Conservation (phyloP, 345 rosid species). For the Brassica napus region DNA sequence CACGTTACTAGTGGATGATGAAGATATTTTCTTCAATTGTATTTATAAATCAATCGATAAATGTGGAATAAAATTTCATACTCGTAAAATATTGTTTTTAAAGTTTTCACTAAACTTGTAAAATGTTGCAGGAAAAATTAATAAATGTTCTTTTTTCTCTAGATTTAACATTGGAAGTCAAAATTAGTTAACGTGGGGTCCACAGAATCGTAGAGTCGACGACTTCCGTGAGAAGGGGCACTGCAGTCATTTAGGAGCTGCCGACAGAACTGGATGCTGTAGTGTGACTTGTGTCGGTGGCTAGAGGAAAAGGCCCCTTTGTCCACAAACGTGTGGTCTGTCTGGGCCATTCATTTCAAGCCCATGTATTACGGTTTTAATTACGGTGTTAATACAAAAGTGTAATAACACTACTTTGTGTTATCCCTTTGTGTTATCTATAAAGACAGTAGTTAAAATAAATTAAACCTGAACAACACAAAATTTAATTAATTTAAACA, state of each 20-base stretch:
- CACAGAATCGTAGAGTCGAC: conserved; percentile 21
- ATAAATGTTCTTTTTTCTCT: not conserved
- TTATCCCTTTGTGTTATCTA: no score
- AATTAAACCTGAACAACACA: no score
- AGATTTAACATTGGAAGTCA: not conserved
- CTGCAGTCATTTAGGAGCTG: not conserved
- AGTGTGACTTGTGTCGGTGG: conserved; percentile 40
- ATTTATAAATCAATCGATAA: conserved; percentile 26
- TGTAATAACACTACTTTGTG: not conserved
- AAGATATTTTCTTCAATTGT: conserved; percentile 25
- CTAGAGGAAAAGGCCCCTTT: not conserved
- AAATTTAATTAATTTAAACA: no score
- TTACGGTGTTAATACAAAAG: not conserved
- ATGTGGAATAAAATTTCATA: conserved; percentile 25
- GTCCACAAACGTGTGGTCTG: not conserved
- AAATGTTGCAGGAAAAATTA: not conserved
- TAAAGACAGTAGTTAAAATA: no score
- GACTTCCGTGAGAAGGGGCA: conserved; percentile 31
- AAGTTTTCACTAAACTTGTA: not conserved
- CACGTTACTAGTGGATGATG: conserved; percentile 20
- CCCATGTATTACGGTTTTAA: not conserved
- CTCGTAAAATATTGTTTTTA: not conserved
- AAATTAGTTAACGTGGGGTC: conserved; percentile 26
- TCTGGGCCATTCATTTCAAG: conserved; percentile 26
- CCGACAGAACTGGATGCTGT: conserved; percentile 38